A percentile compares a stretch with the other conserved stretches of the same genome.
Evolutionary conservation across 257 asterid genomes (phyloP).

Genomic region (Haberlea rhodopensis): DNA sequence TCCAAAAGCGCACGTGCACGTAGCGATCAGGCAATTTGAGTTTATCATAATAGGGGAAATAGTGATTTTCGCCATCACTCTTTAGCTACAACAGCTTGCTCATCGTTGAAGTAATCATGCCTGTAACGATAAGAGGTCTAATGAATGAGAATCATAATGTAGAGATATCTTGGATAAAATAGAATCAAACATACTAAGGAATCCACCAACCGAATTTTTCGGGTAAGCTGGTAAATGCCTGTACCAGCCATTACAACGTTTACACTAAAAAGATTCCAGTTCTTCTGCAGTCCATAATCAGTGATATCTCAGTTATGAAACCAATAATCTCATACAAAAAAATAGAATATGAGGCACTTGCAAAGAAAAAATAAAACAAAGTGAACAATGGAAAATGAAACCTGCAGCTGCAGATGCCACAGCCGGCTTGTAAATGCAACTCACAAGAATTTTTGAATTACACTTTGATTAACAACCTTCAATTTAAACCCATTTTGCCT

Average conservation of each 20-base stretch:
- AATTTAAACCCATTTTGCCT: constrained; percentile 3
- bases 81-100: no score
- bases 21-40: constrained; percentile 5
- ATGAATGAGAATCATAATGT: neutral
- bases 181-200: neutral
- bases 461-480: constrained; percentile 10
- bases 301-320: neutral
- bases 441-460: no score
- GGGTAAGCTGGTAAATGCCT: no score
- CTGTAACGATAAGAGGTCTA: constrained; percentile 36
- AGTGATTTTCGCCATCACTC: constrained; percentile 43
- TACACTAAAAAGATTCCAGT: constrained; percentile 90
- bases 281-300: constrained; percentile 60
- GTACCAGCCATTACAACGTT: constrained; percentile 89
- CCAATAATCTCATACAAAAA: neutral
- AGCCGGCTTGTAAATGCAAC: neutral
- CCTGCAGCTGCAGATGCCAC: neutral
- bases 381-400: neutral
- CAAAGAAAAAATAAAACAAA: no score
- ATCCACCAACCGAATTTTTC: constrained; percentile 59
- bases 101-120: constrained; percentile 60
- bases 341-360: neutral
- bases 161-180: neutral
- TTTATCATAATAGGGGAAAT: neutral
- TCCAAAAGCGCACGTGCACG: constrained; percentile 16